These are phyloP conservation scores for Aspergillus sp. DNA, from an alignment of 2,329 filamentous ascomycete genomes.

Conservation along the genomic window DNA sequence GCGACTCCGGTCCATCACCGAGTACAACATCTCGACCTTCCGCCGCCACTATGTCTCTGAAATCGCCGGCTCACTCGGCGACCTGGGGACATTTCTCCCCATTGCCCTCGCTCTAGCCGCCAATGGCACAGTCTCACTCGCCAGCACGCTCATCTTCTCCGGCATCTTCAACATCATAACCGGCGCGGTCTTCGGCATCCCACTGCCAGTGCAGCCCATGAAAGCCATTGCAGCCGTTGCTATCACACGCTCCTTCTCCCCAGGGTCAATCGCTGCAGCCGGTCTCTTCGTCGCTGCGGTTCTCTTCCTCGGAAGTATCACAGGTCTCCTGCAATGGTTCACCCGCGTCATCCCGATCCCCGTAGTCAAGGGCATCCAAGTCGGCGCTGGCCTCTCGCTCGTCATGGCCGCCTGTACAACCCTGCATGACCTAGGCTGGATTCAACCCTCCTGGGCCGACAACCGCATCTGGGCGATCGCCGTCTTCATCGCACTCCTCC, in stretches of 20 bases:
- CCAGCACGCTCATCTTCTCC: conserved; percentile 84
- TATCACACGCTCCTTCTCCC: conserved; percentile 70
- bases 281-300: conserved; percentile 77
- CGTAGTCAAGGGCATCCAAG: conserved; percentile 92
- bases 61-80: conserved; percentile 85
- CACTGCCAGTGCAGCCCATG: conserved; percentile 87
- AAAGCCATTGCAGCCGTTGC: conserved; percentile 90
- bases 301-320: conserved; percentile 76
- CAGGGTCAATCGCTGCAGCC: conserved; percentile 76
- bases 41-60: conserved; percentile 67
- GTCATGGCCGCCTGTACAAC: conserved; percentile 74
- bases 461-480: conserved; percentile 78
- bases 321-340: conserved; percentile 76
- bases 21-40: conserved; percentile 62
- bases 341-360: conserved; percentile 78
- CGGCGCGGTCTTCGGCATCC: conserved; percentile 81
- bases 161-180: conserved; percentile 86
- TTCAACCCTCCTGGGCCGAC: conserved; percentile 68
- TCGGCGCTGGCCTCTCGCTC: conserved; percentile 85
- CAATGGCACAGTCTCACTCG: conserved; percentile 77
- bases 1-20: conserved; percentile 33
- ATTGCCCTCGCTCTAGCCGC: conserved; percentile 84
- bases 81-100: conserved; percentile 86
- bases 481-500: conserved; percentile 72
- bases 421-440: conserved; percentile 73